Evolutionary conservation across 2,329 filamentous ascomycete species (phyloP).

Genomic region (Colletotrichum higginsianum): DNA sequence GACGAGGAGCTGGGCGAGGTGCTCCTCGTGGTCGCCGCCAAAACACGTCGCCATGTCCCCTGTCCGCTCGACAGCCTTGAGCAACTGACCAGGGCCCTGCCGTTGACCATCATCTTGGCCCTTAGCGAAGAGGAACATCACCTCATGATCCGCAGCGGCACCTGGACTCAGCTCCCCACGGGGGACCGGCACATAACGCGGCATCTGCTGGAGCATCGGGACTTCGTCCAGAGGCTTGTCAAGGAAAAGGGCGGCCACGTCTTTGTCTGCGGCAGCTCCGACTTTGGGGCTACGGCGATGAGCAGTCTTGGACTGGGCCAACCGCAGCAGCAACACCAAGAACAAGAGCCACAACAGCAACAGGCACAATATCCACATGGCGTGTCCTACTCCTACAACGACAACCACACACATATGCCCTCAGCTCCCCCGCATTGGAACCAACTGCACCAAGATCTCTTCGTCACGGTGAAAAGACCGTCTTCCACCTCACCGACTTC

Average conservation of each 20-base stretch:
- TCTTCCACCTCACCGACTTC: neutral
- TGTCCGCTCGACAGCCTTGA: slow-evolving; percentile 28
- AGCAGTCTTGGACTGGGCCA: slow-evolving; percentile 17
- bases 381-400: neutral
- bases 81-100: slow-evolving; percentile 17
- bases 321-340: slow-evolving; percentile 13
- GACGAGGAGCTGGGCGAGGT: slow-evolving; percentile 7
- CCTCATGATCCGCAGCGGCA: slow-evolving; percentile 22
- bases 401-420: slow-evolving; percentile 6
- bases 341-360: neutral
- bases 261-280: slow-evolving; percentile 35
- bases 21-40: slow-evolving; percentile 29
- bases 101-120: slow-evolving; percentile 28
- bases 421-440: slow-evolving; percentile 16
- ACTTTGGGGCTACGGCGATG: slow-evolving; percentile 34
- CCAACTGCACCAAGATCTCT: slow-evolving; percentile 36
- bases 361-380: neutral
- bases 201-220: slow-evolving; percentile 23
- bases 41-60: slow-evolving; percentile 29
- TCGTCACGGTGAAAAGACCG: neutral
- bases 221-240: slow-evolving; percentile 16
- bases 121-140: slow-evolving; percentile 33
- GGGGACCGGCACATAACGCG: slow-evolving; percentile 12
- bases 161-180: slow-evolving; percentile 14
- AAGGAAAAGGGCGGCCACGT: slow-evolving; percentile 23